phyloP scores from a whole-genome alignment of 2,329 filamentous ascomycete species.

The Canariomyces notabilis region DNA sequence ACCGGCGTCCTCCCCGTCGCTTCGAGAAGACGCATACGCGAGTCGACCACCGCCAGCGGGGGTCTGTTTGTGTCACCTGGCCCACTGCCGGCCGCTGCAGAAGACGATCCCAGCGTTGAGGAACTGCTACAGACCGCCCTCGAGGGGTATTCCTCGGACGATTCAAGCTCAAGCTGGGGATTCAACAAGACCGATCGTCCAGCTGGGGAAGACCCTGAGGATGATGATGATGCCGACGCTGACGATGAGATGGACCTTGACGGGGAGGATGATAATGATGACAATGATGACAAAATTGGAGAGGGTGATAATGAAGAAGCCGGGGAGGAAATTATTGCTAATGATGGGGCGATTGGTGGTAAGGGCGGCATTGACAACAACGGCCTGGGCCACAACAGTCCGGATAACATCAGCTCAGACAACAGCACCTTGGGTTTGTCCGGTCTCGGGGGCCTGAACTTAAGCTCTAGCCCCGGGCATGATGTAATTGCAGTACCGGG shows the following conservation, averaged over 20 bases:
- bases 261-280: background rate
- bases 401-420: too few relatives aligned
- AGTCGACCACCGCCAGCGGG: too few relatives aligned
- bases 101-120: background rate
- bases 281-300: background rate
- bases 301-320: background rate
- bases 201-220: background rate
- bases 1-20: constrained; percentile 5
- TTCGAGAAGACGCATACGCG: too few relatives aligned
- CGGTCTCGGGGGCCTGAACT: too few relatives aligned
- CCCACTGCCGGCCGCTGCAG: too few relatives aligned
- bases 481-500: too few relatives aligned
- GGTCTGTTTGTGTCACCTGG: background rate
- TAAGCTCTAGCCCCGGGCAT: too few relatives aligned
- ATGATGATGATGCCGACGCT: background rate
- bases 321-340: background rate
- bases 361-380: background rate
- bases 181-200: too few relatives aligned
- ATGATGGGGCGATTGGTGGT: background rate
- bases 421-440: too few relatives aligned
- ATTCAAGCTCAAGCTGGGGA: too few relatives aligned
- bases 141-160: too few relatives aligned
- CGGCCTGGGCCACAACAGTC: background rate
- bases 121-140: too few relatives aligned
- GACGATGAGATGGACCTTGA: background rate